Evolutionary conservation across 371 early-diverging fungal genomes (phyloP), one percentile per base, ranked within the genome.

Genomic region (Mortierella sp.): DNA sequence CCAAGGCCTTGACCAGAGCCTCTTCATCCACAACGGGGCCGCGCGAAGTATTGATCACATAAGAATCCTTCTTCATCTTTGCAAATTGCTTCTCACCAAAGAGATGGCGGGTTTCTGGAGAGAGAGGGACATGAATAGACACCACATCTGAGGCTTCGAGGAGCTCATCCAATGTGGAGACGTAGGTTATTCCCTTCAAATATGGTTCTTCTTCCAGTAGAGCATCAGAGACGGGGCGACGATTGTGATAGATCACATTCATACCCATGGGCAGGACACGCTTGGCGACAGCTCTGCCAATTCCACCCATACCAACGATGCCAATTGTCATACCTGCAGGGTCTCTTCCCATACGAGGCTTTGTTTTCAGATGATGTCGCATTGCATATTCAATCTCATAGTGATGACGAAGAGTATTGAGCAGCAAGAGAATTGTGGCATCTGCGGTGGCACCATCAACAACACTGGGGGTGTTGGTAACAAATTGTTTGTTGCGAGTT

Each of bases 261-360:
- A 89, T 83, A 32, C 87, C 89, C 63, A 90, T 84, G 0, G 86
- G 87, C 66, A 66, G 51, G 69, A 87, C 87, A 35, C 90, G 86
- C 64, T 86, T 85, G n/a, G 89, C 90, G 12, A 90, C 80, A 1
- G 75, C 72, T 37, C 76, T 82, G 1, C 90, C 90, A 47, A 90
- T 90, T 23, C 90, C 90, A 9, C 90, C 90, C 71, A 89, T 85
- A n/a, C 90, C 90, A 13, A 90, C 70, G 40, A 90, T 84, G 64
- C 90, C 90, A 26, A 90, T 55, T 1, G 73, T 83, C 75, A 88
- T 86, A 23, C 79, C 84, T 43, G 87, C 80, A 28, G 86, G 86
- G 60, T 88, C 86, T 3, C 69, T 78, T 13, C 90, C 90, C 83
- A 89, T 85, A 3, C 74, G 53, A 34, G 74, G 74, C 51, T 74